Percentiles rank a stretch among this genome's conserved stretches.
These are phyloP conservation scores for Phytophthora constricta DNA, from an alignment of 352 stramenopile species.

Conservation along the genomic window DNA sequence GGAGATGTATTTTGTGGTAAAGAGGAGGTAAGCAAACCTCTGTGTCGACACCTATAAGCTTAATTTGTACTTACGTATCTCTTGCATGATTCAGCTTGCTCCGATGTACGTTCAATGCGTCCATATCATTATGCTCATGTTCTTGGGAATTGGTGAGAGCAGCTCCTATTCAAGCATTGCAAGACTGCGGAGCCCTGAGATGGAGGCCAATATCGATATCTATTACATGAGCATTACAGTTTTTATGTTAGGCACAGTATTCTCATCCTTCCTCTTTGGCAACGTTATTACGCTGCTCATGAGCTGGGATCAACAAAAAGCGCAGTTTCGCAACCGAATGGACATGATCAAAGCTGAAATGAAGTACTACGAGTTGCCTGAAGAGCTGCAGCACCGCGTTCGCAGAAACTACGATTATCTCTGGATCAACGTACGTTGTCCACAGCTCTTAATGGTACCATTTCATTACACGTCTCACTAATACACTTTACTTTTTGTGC, in stretches of 20 bases:
- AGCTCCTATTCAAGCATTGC: conserved; percentile 70
- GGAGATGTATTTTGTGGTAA: conserved; percentile 42
- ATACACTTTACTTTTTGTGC: conserved; percentile 1
- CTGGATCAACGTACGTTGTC: conserved; percentile 74
- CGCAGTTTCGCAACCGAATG: conserved; percentile 84
- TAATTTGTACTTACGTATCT: background rate
- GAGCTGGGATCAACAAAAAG: conserved; percentile 84
- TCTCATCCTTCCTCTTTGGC: conserved; percentile 80
- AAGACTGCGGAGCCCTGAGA: conserved; percentile 46
- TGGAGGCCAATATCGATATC: conserved; percentile 51
- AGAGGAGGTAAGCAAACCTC: conserved; percentile 40
- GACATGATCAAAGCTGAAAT: conserved; percentile 86
- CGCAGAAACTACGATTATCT: conserved; percentile 86
- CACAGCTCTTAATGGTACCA: background rate
- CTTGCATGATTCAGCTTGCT: conserved; percentile 37
- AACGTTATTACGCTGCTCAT: conserved; percentile 82
- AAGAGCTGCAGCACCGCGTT: conserved; percentile 76
- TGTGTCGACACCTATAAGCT: background rate
- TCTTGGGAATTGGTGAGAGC: conserved; percentile 75
- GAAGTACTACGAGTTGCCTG: conserved; percentile 80
- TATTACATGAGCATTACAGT: conserved; percentile 74
- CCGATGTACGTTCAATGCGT: conserved; percentile 80
- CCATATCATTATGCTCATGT: conserved; percentile 82
- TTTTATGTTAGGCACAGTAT: conserved; percentile 74
- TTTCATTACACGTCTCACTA: conserved; percentile 1